These are phyloP conservation scores for Alternaria viburni DNA, from an alignment of 2,329 filamentous ascomycete species.

Conservation along the genomic window DNA sequence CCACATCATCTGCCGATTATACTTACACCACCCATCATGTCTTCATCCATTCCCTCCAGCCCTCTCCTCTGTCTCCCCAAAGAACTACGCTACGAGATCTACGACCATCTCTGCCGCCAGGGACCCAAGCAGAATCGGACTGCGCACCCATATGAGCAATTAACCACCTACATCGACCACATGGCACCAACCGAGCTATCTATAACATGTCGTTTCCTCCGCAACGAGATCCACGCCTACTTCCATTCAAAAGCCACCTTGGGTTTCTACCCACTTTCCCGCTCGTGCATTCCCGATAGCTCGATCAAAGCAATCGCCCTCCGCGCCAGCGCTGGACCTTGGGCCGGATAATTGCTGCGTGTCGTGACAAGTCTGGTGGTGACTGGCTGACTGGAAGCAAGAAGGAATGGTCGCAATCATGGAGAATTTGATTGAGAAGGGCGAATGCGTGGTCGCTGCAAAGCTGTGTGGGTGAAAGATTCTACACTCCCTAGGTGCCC, in stretches of 20 bases:
- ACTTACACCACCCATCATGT: background rate
- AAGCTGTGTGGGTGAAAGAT: too few species aligned
- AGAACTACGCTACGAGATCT: slow-evolving; percentile 24
- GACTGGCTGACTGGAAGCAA: background rate
- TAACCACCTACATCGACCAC: slow-evolving; percentile 12
- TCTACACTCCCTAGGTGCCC: too few species aligned
- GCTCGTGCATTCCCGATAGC: background rate
- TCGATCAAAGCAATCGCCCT: background rate
- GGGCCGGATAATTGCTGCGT: background rate
- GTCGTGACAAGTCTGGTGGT: background rate
- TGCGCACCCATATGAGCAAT: background rate
- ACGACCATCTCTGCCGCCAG: slow-evolving; percentile 13
- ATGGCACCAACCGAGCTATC: slow-evolving; percentile 15
- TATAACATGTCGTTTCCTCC: slow-evolving; percentile 11
- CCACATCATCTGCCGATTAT: background rate
- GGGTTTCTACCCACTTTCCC: background rate
- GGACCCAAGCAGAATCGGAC: background rate
- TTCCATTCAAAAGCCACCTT: slow-evolving; percentile 22
- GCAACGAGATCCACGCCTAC: slow-evolving; percentile 17
- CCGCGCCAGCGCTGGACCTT: background rate
- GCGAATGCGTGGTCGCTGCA: background rate
- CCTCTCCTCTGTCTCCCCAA: slow-evolving; percentile 15
- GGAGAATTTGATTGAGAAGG: background rate
- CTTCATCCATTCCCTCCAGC: background rate
- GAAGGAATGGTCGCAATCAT: background rate